A percentile compares a stretch with the other conserved stretches of the same genome.
Evolutionary conservation across 352 stramenopile genomes (phyloP).

Genomic region (Globisporangium perplexum): DNA sequence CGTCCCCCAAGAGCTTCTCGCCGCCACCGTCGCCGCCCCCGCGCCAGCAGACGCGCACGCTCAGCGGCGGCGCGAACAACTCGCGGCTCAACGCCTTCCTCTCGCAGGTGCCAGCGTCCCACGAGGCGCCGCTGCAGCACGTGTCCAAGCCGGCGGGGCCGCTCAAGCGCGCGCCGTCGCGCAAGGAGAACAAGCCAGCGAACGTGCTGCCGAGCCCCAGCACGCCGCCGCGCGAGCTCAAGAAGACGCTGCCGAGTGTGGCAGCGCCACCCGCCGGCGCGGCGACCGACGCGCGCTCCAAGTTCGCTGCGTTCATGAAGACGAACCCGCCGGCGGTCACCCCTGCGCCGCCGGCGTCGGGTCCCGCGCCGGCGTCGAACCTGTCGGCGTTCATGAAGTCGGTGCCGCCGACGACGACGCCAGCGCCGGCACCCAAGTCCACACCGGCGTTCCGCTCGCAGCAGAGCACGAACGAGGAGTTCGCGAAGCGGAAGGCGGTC

Average conservation of each 20-base stretch:
- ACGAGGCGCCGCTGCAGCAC: conserved; percentile 53
- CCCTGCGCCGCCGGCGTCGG: conserved; percentile 12
- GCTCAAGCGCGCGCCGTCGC: conserved; percentile 35
- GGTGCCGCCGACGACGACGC: conserved; percentile 19
- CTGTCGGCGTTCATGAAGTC: conserved; percentile 25
- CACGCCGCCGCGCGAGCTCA: conserved; percentile 17
- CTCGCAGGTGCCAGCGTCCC: conserved; percentile 59
- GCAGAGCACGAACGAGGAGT: conserved; percentile 34
- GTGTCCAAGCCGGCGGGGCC: conserved; percentile 48
- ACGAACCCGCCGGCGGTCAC: conserved; percentile 45
- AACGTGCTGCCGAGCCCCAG: conserved; percentile 15
- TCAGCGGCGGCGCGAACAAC: conserved; percentile 40
- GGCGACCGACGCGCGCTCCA: conserved; percentile 45
- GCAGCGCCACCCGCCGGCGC: conserved; percentile 8
- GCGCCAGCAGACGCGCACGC: conserved; percentile 29
- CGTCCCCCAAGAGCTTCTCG: conserved; percentile 13
- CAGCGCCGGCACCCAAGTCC: conserved; percentile 9
- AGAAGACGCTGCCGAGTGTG: conserved; percentile 13
- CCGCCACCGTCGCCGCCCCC: conserved; percentile 11
- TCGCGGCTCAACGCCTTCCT: conserved; percentile 76
- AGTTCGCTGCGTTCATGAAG: conserved; percentile 79
- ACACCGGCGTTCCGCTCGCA: conserved; percentile 17
- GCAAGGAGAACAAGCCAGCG: conserved; percentile 30
- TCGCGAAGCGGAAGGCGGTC: conserved; percentile 54
- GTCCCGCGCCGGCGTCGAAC: conserved; percentile 14